phyloP scores from a whole-genome alignment of 2,329 filamentous ascomycete genomes.

The Monascus ruber region DNA sequence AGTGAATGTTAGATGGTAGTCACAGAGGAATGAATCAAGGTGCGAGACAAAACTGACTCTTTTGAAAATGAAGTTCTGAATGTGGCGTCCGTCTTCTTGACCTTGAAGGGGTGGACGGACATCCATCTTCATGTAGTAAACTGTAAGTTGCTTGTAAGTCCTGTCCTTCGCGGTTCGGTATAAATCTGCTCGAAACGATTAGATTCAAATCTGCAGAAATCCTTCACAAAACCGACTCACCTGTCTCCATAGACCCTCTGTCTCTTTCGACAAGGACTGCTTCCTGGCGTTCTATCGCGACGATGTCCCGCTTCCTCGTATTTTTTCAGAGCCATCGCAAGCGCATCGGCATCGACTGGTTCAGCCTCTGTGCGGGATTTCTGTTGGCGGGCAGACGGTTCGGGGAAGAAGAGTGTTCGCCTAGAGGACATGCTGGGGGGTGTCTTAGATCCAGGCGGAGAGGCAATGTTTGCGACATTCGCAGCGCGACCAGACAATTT shows the following conservation, averaged over 20 bases:
- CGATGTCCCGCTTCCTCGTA: conserved; percentile 49
- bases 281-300: conserved; percentile 50
- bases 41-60: conserved; percentile 48
- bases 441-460: conserved; percentile 49
- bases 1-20: conserved; percentile 5
- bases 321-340: conserved; percentile 51
- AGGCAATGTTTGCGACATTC: conserved; percentile 23
- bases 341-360: conserved; percentile 46
- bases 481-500: conserved; percentile 11
- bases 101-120: conserved; percentile 79
- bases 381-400: conserved; percentile 14
- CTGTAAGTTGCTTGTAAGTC: conserved; percentile 90
- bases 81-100: conserved; percentile 75
- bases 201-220: neutral
- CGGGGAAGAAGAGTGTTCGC: conserved; percentile 33
- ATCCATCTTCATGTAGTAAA: conserved; percentile 81
- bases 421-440: conserved; percentile 43
- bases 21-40: neutral
- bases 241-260: conserved; percentile 54
- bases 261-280: conserved; percentile 57
- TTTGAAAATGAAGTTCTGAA: conserved; percentile 88
- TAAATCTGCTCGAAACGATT: conserved; percentile 54
- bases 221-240: conserved; percentile 31
- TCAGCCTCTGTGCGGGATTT: conserved; percentile 32
- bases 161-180: conserved; percentile 84